Evolutionary conservation across 2,329 filamentous ascomycete genomes (phyloP), one percentile per base, ranked within the genome.

Genomic region (Aspergillus viridinutans): DNA sequence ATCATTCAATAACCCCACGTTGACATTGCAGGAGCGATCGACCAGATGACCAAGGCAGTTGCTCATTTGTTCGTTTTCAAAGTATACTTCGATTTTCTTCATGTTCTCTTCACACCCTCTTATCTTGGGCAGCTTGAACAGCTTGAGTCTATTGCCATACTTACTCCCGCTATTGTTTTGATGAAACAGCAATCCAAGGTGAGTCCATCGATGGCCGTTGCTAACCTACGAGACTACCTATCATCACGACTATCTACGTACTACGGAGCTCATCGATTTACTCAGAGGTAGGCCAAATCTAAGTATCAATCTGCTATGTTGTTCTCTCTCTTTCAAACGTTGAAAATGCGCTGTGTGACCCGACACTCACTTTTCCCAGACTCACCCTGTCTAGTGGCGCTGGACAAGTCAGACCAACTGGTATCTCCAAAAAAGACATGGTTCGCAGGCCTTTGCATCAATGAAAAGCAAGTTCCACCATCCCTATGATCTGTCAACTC

Each of bases 401-500:
- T 61, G 47, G 60, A 62, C 62, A 63, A 61, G 60, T 61, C 61
- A 61, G 58, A 60, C 49, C 38, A 35, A 23, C 43, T 14, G 21
- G 6, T 47, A 47, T 47, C 23, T 23, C 43, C 21, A 14, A 23
- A 26, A 14, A 47, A 25, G 43, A 47, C 43, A 25, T 23, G 21
- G 43, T 47, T 47, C 43, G 21, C 23, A 47, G 23, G 14, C 6
- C 32, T 38, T 38, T 7, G 14, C 32, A 38, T 38, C 9, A 25
- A 47, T 25, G 14, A 47, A 14, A 21, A 21, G 43, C 43, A 10
- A 25, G 43, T 47, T 23, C 12, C 43, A 47, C 43, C 21, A 47
- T 23, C 43, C 42, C 12, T 14, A 20, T 21, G 40, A 43, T 23
- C 40, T 43, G 20, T 12, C 40, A 12, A 20, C 10, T 23, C 9